These are phyloP conservation scores for Penstemon eatonii DNA, from an alignment of 257 asterid genomes.

Conservation along the genomic window DNA sequence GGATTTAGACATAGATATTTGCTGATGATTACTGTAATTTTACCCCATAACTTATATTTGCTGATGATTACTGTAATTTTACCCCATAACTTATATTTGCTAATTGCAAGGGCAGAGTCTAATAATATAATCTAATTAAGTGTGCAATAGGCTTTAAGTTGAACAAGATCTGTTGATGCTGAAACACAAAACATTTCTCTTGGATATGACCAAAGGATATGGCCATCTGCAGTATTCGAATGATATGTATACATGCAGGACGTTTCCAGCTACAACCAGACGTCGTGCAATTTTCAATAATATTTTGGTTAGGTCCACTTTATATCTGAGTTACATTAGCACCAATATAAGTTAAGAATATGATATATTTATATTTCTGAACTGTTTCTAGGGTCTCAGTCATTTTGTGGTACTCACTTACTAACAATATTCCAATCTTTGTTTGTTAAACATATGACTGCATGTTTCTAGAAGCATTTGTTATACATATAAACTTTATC, in stretches of 20 bases:
- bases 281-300: neutral
- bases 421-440: slow-evolving; percentile 9
- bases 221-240: neutral
- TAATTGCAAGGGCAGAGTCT: neutral
- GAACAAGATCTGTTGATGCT: neutral
- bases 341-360: neutral
- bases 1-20: neutral
- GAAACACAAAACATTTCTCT: neutral
- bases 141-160: neutral
- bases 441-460: slow-evolving; percentile 1
- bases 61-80: neutral
- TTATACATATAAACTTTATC: slow-evolving; percentile 15
- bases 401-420: neutral
- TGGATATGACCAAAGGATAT: neutral
- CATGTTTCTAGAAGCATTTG: slow-evolving; percentile 25
- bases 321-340: slow-evolving; percentile 6
- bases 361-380: neutral
- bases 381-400: neutral
- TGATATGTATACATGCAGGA: neutral
- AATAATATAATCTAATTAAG: neutral
- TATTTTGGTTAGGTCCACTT: neutral
- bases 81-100: neutral
- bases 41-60: neutral
- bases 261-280: neutral
- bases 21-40: neutral